Evolutionary conservation across 257 asterid genomes (phyloP).

Genomic region (Marsdenia floribunda): DNA sequence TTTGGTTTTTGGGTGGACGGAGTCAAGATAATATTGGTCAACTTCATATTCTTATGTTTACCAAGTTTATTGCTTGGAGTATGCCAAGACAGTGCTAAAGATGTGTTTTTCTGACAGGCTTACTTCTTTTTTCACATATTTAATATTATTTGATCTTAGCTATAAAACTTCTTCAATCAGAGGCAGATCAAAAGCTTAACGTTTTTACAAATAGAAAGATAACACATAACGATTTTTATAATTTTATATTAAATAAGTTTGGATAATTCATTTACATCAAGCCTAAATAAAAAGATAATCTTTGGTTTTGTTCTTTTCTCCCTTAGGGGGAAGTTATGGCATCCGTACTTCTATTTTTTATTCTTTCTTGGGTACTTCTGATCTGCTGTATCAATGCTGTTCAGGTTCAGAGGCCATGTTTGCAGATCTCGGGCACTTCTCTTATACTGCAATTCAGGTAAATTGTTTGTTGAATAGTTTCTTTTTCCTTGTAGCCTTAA

Average conservation of each 20-base stretch:
- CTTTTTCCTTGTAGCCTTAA: not conserved
- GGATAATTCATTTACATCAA: not conserved
- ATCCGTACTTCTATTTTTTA: not conserved
- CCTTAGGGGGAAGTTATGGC: not conserved
- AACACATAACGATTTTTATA: not conserved
- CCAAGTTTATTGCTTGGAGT: not conserved
- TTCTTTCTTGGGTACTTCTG: not conserved
- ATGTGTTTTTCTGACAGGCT: too few relatives aligned
- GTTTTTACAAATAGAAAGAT: not conserved
- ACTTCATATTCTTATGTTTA: not conserved
- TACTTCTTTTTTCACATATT: too few relatives aligned
- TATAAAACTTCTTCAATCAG: too few relatives aligned
- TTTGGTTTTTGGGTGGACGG: not conserved
- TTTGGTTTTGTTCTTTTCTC: not conserved
- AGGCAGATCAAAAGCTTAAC: too few relatives aligned
- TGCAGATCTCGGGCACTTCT: conserved; percentile 97
- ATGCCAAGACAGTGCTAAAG: too few relatives aligned
- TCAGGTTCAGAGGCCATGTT: conserved; percentile 99
- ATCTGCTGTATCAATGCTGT: not conserved
- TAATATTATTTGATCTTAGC: too few relatives aligned
- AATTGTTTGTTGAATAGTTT: not conserved
- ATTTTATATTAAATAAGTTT: not conserved
- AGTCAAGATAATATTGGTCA: not conserved
- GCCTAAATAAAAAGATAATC: not conserved
- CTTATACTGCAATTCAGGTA: conserved; percentile 90